These are phyloP conservation scores for Xylariaceae sp. DNA, from an alignment of 2,329 filamentous ascomycete species.

Conservation along the genomic window DNA sequence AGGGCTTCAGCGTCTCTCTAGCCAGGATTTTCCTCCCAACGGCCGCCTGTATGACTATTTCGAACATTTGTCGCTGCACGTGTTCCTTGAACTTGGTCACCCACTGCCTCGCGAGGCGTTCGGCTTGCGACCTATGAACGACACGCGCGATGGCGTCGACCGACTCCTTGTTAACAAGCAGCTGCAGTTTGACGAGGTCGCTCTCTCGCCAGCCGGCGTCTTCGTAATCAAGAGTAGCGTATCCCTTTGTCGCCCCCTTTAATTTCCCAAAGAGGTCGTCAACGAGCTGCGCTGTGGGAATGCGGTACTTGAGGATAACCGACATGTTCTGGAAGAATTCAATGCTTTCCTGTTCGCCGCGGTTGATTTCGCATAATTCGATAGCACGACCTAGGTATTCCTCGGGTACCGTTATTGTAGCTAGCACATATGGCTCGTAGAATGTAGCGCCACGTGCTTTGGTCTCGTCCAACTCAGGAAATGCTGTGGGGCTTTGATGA, in stretches of 20 bases:
- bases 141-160: constrained; percentile 94
- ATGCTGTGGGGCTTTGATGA: constrained; percentile 81
- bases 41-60: constrained; percentile 90
- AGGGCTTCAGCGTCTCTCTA: constrained; percentile 92
- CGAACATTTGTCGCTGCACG: constrained; percentile 94
- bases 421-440: constrained; percentile 55
- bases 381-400: constrained; percentile 94
- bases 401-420: constrained; percentile 86
- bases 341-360: constrained; percentile 80
- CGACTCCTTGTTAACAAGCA: constrained; percentile 87
- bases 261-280: constrained; percentile 97
- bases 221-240: constrained; percentile 94
- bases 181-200: constrained; percentile 80
- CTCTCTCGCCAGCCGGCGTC: constrained; percentile 82
- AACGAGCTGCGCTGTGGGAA: constrained; percentile 84
- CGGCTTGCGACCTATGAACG: constrained; percentile 75
- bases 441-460: constrained; percentile 43
- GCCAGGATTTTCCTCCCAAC: constrained; percentile 80
- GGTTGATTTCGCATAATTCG: constrained; percentile 85
- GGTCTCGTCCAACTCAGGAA: constrained; percentile 64
- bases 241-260: constrained; percentile 90
- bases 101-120: constrained; percentile 79
- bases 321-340: constrained; percentile 90
- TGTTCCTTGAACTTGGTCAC: constrained; percentile 96
- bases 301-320: constrained; percentile 88